Conservation (phyloP, 768 basidiomycete species). For the Terana coerulea region DNA sequence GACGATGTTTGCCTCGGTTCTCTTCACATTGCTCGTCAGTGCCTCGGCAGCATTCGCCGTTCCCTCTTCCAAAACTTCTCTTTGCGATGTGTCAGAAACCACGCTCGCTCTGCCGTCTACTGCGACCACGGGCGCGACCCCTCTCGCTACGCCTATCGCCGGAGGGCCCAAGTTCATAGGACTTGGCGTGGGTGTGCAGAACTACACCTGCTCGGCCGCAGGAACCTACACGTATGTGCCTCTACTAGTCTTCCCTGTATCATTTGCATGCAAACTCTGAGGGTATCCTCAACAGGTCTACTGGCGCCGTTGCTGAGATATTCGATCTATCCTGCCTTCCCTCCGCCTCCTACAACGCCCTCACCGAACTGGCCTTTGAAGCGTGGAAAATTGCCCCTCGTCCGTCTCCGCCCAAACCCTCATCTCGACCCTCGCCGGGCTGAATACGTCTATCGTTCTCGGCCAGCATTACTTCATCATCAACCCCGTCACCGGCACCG, state of each 20-base stretch:
- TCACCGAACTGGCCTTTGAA: conserved; percentile 31
- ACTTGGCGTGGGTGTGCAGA: conserved; percentile 42
- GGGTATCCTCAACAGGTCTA: conserved; percentile 1
- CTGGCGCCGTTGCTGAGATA: conserved; percentile 42
- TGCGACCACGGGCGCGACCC: conserved; percentile 14
- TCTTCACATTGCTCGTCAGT: conserved; percentile 10
- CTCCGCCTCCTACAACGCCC: conserved; percentile 24
- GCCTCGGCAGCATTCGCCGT: conserved; percentile 9
- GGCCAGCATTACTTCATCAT: conserved; percentile 58
- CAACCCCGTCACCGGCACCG: conserved; percentile 39
- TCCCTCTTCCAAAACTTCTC: conserved; percentile 8
- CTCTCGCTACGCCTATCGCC: conserved; percentile 30
- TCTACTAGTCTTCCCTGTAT: too few relatives aligned
- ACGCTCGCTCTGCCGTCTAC: conserved; percentile 19
- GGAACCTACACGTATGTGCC: conserved; percentile 39
- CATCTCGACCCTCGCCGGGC: conserved; percentile 12
- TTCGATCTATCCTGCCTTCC: conserved; percentile 53
- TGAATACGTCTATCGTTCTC: conserved; percentile 24
- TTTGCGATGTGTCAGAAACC: conserved; percentile 18
- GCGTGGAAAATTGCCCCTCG: conserved; percentile 25
- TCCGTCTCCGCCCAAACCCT: conserved; percentile 19
- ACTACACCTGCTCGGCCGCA: conserved; percentile 42
- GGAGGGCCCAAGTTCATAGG: conserved; percentile 34
- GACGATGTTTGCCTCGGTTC: conserved; percentile 3
- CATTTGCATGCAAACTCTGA: not conserved